These are phyloP conservation scores for Tricholoma terreum DNA, from an alignment of 768 basidiomycete species.

Conservation along the genomic window DNA sequence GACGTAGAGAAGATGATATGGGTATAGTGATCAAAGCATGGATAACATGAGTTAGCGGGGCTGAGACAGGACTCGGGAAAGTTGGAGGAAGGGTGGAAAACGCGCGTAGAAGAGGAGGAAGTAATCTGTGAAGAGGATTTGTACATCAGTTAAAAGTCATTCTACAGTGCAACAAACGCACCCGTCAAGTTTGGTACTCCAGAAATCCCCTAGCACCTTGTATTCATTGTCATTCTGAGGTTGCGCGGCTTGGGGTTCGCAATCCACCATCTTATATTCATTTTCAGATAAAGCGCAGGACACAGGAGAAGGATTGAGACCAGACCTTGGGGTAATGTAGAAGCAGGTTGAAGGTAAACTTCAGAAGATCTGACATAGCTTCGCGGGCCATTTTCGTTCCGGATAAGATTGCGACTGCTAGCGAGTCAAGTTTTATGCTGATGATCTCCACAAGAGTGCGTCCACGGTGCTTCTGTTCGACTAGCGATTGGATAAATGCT, in stretches of 20 bases:
- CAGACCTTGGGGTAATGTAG: conserved; percentile 77
- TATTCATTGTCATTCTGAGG: conserved; percentile 24
- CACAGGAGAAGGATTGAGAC: conserved; percentile 1
- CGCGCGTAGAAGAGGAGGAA: conserved; percentile 66
- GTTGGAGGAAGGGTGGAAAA: conserved; percentile 65
- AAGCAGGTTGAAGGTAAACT: conserved; percentile 79
- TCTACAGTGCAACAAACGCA: conserved; percentile 31
- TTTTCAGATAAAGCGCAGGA: neutral
- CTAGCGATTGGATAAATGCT: conserved; percentile 53
- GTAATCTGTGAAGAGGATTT: conserved; percentile 42
- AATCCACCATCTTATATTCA: conserved; percentile 36
- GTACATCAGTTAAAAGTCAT: neutral
- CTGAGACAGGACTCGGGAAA: conserved; percentile 59
- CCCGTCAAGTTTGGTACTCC: conserved; percentile 73
- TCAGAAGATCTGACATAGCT: conserved; percentile 80
- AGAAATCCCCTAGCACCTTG: conserved; percentile 69
- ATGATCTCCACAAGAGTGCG: conserved; percentile 63
- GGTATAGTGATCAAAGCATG: conserved; percentile 82
- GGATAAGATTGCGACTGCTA: conserved; percentile 46
- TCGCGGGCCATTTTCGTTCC: conserved; percentile 59
- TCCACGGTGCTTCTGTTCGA: conserved; percentile 60
- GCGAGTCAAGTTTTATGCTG: conserved; percentile 54
- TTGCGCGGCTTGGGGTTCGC: conserved; percentile 41
- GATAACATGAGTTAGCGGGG: conserved; percentile 79
- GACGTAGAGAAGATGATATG: conserved; percentile 49